Conservation (phyloP, 257 asterid species). For the Buddleja alternifolia region DNA sequence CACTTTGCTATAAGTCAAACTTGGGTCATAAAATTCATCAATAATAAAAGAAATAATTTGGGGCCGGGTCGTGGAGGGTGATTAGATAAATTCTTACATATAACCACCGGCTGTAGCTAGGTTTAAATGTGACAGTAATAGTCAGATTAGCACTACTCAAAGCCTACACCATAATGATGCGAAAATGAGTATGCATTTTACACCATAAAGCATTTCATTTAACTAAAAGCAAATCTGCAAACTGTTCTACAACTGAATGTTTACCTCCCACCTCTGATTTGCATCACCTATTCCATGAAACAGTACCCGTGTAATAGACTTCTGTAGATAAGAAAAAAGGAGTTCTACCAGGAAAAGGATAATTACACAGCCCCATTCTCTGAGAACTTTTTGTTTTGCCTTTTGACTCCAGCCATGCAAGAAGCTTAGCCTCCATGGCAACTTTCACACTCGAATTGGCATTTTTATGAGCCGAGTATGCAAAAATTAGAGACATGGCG, state of each 20-base stretch:
- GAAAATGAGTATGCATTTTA: too few species aligned
- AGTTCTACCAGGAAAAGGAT: conserved; percentile 58
- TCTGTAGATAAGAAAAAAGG: conserved; percentile 55
- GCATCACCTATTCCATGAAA: too few species aligned
- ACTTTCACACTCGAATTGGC: conserved; percentile 57
- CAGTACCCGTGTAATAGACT: conserved; percentile 51
- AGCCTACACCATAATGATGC: too few species aligned
- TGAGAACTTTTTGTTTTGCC: conserved; percentile 75
- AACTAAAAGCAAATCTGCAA: not conserved
- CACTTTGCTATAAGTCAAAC: too few species aligned
- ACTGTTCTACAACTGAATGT: not conserved
- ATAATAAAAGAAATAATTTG: too few species aligned
- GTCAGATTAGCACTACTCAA: too few species aligned
- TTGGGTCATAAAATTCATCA: too few species aligned
- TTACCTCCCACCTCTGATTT: conserved; percentile 44
- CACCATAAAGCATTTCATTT: not conserved
- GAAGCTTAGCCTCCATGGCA: conserved; percentile 87
- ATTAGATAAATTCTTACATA: too few species aligned
- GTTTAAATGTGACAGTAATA: too few species aligned
- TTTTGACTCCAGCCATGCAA: conserved; percentile 82
- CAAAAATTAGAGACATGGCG: conserved; percentile 68
- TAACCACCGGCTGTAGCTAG: too few species aligned
- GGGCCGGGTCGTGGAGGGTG: too few species aligned
- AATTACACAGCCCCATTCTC: conserved; percentile 40
- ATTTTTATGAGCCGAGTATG: conserved; percentile 48